Evolutionary conservation across 177 flowering plant genomes (phyloP), one percentile per base, ranked within the genome.

Genomic region (Vitis hybrid): DNA sequence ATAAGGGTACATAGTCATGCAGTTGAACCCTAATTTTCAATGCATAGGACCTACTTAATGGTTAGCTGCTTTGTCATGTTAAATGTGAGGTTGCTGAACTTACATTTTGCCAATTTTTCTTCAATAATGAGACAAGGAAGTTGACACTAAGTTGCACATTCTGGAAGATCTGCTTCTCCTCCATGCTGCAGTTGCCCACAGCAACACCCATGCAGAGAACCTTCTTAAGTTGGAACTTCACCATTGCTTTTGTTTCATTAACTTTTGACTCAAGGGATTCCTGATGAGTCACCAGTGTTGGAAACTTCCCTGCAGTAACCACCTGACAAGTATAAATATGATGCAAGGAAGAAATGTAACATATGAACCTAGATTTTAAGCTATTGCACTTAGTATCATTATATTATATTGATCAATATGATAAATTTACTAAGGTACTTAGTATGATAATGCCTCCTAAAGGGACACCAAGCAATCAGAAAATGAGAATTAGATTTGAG

Each of bases 141-240:
- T 82, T 84, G 11, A 84, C 84, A 32, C 85, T 80, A 62, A 84
- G 77, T 56, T 84, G 87, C 9, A 84, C 84, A 18, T 84, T 84
- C 62, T 82, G 85, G 68, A 84, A 84, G 51, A 84, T 73, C 56
- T 82, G 86, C 77, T 82, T 84, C 70, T 82, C 85, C 51, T 84
- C 87, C 87, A 84, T 82, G 30, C 74, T 61, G 19, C 71, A 67
- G 70, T 82, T 84, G 4, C 87, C 87, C 14, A 84, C 87, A 75
- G 84, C 85, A 58, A 84, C 87, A 34, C 87, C 87, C 87, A 82
- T 84, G 63, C 85, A 82, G 30, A 84, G 84, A 62, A 84, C 86
- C 81, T 82, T 82, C 72, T 84, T 84, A 59, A 84, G 71, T 30
- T 84, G 85, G 54, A 84, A 84, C 78, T 84, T 84, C 45, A 84